phyloP scores from a whole-genome alignment of 495 filamentous ascomycete genomes.

The Umbilicaria muhlenbergii region DNA sequence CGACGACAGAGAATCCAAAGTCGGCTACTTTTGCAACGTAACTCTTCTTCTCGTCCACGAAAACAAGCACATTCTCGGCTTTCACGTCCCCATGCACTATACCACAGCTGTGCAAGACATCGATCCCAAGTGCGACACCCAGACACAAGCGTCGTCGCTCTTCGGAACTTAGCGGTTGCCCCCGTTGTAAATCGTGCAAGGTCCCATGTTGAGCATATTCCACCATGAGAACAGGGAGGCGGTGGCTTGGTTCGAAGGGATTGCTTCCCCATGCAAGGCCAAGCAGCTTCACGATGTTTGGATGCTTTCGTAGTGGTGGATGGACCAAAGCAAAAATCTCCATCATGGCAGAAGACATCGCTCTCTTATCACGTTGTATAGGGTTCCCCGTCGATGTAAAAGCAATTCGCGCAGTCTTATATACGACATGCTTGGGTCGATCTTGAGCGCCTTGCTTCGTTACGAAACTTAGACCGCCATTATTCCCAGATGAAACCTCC shows the following conservation, averaged over 20 bases:
- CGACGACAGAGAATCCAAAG: conserved; percentile 14
- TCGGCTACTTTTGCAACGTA: conserved; percentile 16
- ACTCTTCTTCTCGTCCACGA: conserved; percentile 10
- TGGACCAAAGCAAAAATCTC: conserved; percentile 3
- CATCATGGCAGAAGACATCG: conserved; percentile 1
- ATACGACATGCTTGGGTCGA: conserved; percentile 3
- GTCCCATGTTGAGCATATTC: conserved; percentile 4
- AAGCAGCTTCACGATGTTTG: conserved; percentile 11
- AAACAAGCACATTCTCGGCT: conserved; percentile 24
- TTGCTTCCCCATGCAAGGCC: conserved; percentile 1
- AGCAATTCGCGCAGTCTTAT: conserved; percentile 5
- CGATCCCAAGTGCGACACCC: conserved; percentile 5
- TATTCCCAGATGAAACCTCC: neutral
- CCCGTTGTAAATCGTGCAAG: no score
- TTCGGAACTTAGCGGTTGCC: conserved; percentile 11
- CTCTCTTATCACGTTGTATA: neutral
- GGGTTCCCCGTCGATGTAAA: conserved; percentile 4
- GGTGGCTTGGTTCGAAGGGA: neutral
- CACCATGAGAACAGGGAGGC: neutral
- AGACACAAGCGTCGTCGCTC: conserved; percentile 12
- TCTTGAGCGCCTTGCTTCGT: no score
- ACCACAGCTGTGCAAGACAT: conserved; percentile 1
- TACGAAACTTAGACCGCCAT: neutral
- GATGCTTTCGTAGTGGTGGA: conserved; percentile 4
- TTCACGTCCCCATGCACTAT: conserved; percentile 34